Evolutionary conservation across 1,284 basidiomycete genomes (phyloP).

Genomic region (Ceratobasidium papillatum): DNA sequence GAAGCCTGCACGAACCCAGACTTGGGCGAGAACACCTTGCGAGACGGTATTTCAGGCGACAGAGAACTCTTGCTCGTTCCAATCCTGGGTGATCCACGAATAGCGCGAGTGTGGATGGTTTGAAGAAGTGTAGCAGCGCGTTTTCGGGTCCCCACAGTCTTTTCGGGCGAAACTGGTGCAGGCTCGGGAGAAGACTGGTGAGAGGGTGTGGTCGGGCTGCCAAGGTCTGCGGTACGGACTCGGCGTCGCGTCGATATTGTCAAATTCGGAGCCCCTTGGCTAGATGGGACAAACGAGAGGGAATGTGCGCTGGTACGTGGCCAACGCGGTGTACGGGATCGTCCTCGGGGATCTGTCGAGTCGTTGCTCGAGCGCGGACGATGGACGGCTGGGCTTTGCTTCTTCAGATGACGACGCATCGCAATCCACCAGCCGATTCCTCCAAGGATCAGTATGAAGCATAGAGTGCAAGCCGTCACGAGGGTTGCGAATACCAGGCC

Average conservation of each 20-base stretch:
- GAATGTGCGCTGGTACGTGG: not conserved
- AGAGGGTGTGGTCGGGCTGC: not conserved
- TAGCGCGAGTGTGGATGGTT: conserved; percentile 23
- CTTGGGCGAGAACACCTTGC: not conserved
- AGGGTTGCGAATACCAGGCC: not conserved
- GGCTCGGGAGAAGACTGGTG: not conserved
- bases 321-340: conserved; percentile 9
- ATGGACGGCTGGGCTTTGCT: not conserved
- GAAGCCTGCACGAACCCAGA: not conserved
- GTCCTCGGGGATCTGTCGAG: conserved; percentile 1
- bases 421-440: conserved; percentile 21
- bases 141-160: conserved; percentile 4
- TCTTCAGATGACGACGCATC: conserved; percentile 5
- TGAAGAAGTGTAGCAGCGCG: conserved; percentile 26
- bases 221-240: conserved; percentile 13
- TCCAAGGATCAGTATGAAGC: conserved; percentile 1
- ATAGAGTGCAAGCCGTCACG: conserved; percentile 16
- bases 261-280: not conserved
- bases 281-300: not conserved
- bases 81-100: conserved; percentile 25
- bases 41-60: not conserved
- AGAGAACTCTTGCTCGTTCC: not conserved
- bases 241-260: conserved; percentile 11
- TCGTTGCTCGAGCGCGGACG: not conserved
- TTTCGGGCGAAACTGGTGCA: not conserved